Base-by-base conservation (phyloP, 768 basidiomycete species). In the Tricholoma bakamatsutake region DNA sequence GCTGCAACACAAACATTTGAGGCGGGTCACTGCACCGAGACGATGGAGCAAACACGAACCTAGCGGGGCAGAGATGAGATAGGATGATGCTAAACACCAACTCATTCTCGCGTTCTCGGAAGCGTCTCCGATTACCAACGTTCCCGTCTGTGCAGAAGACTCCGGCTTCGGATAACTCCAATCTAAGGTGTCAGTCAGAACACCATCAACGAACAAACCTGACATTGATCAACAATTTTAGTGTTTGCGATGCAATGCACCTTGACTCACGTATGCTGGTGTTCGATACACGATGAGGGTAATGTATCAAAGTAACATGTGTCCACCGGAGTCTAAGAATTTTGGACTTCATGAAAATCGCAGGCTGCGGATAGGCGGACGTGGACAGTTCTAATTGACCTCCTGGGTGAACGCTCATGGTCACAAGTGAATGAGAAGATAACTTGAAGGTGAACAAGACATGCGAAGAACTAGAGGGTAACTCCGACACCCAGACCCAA, bases 121-220 rank as follows among this genome's bases (percentile, higher is more conserved):
- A 30, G 69, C 69, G 54, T 86, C 83, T 17, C 90, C 90, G 30
- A 92, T 64, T 4, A 69, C 65, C 59, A 88, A 84, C 30, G 70
- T 68, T 1, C 74, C 72, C 0, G 64, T 53, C 47, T 73, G 70
- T 0, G 74, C 57, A 18, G 64, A 60, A 1, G 66, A 52, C 13
- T 80, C 82, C 10, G 72, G 60, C 53, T 74, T 82, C 0, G 90
- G 88, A 67, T 89, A 91, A 11, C 68, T 61, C 76, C 82, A 82
- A 50, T 84, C 81, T 6, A 87, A 55, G 0, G 82, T 74, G 60
- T 90, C 88, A 15, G 72, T 76, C 17, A 89, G 73, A 4, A 78
- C 75, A 10, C 91, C 90, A 61, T 93, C 90, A 9, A 91, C 58
- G 61, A 88, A 93, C 0, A 93, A 61, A 4, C 88, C 89, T 90